Percentiles rank a stretch among this genome's conserved stretches.
phyloP scores from a whole-genome alignment of 352 stramenopile species.

The Phytophthora sojae region DNA sequence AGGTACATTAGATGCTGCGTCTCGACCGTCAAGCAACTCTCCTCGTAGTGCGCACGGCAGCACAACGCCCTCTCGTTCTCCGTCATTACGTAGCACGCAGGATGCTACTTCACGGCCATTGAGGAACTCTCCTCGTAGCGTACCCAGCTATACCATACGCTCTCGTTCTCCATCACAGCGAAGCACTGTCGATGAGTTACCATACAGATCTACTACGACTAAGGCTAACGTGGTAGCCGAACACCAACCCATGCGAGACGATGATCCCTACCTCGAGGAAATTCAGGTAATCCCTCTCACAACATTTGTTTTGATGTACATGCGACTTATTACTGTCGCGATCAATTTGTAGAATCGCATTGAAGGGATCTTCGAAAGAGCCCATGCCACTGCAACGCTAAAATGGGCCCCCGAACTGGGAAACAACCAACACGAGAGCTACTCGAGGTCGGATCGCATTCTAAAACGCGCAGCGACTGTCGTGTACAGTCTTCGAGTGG shows the following conservation, averaged over 20 bases:
- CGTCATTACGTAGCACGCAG: background rate
- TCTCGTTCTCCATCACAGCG: background rate
- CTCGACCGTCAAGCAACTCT: constrained; percentile 35
- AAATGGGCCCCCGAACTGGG: constrained; percentile 19
- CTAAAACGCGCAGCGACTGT: constrained; percentile 51
- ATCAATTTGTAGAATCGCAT: constrained; percentile 34
- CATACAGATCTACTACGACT: background rate
- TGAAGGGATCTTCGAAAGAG: constrained; percentile 54
- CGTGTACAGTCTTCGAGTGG: constrained; percentile 61
- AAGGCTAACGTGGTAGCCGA: constrained; percentile 20
- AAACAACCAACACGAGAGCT: constrained; percentile 40
- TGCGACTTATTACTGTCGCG: background rate
- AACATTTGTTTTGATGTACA: background rate
- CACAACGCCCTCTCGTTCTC: constrained; percentile 22
- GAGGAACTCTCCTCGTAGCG: background rate
- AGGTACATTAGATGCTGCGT: constrained; percentile 68
- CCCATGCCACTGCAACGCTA: constrained; percentile 39
- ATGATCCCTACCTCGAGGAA: constrained; percentile 51
- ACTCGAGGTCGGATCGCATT: constrained; percentile 38
- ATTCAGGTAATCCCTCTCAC: constrained; percentile 42
- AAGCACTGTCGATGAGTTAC: background rate
- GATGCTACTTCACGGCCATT: background rate
- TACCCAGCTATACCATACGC: background rate
- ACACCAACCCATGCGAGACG: constrained; percentile 26
- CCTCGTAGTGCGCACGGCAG: constrained; percentile 14